A percentile compares a stretch with the other conserved stretches of the same genome.
Conservation (phyloP, 1,139 yeast genomes). For the Nakaseomyces glabratus region DNA sequence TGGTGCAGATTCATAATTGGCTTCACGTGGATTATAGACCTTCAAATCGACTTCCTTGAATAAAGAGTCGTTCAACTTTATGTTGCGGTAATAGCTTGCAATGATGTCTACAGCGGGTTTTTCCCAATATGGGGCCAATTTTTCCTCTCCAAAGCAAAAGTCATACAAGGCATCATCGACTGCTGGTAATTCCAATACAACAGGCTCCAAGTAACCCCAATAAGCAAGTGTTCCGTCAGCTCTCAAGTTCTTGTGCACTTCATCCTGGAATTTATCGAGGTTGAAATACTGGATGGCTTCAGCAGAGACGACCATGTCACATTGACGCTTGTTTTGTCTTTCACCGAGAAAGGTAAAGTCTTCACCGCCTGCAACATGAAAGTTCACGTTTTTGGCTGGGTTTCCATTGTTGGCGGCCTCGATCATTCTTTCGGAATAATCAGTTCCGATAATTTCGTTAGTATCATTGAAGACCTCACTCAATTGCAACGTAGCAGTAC, state of each 20-base stretch:
- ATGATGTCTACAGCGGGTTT: conserved; percentile 60
- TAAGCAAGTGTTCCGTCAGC: conserved; percentile 58
- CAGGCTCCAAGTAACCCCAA: conserved; percentile 76
- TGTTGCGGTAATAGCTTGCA: conserved; percentile 37
- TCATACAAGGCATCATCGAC: conserved; percentile 34
- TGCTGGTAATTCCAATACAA: conserved; percentile 35
- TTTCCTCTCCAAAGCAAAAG: conserved; percentile 33
- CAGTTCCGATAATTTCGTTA: conserved; percentile 49
- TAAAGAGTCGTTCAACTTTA: conserved; percentile 36
- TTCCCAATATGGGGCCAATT: conserved; percentile 65
- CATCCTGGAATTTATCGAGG: conserved; percentile 43
- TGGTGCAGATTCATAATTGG: conserved; percentile 26
- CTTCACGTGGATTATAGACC: conserved; percentile 34
- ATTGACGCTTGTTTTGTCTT: conserved; percentile 25
- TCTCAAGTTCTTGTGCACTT: conserved; percentile 42
- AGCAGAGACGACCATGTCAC: conserved; percentile 63
- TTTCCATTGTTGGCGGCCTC: conserved; percentile 37
- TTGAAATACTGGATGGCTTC: conserved; percentile 79
- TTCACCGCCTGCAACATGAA: conserved; percentile 11
- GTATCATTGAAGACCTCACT: conserved; percentile 33
- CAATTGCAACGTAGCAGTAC: conserved; percentile 57
- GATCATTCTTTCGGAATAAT: conserved; percentile 57
- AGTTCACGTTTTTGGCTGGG: conserved; percentile 26
- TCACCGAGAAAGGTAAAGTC: conserved; percentile 1
- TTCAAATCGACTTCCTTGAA: conserved; percentile 37